Conservation (phyloP, 2,329 filamentous ascomycete species). For the Claviceps humidiphila region DNA sequence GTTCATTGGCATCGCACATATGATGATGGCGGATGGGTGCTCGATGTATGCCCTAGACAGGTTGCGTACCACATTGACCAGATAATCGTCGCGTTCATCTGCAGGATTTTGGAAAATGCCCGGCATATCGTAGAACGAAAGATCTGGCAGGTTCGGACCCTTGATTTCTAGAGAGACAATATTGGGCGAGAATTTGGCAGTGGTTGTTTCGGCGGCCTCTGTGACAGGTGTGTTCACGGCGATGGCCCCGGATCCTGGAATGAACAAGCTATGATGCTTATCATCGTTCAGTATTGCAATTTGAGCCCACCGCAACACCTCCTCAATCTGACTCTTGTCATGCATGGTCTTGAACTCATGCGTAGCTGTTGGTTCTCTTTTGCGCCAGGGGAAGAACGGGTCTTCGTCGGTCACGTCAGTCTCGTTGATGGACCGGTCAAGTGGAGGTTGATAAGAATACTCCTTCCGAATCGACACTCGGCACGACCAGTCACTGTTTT, state of each 20-base stretch:
- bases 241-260: constrained; percentile 35
- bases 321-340: constrained; percentile 49
- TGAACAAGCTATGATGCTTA: constrained; percentile 35
- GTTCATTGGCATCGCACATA: constrained; percentile 68
- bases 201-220: constrained; percentile 26
- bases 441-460: constrained; percentile 41
- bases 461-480: constrained; percentile 50
- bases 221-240: constrained; percentile 21
- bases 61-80: constrained; percentile 60
- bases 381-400: constrained; percentile 54
- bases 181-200: constrained; percentile 70
- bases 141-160: constrained; percentile 53
- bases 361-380: constrained; percentile 28
- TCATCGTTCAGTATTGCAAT: constrained; percentile 61
- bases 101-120: constrained; percentile 64
- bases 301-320: constrained; percentile 61
- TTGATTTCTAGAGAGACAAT: constrained; percentile 64
- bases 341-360: constrained; percentile 51
- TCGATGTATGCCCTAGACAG: constrained; percentile 58
- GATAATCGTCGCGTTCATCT: constrained; percentile 48
- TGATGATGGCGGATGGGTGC: constrained; percentile 57
- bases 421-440: constrained; percentile 25
- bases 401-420: constrained; percentile 34
- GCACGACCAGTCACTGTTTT: constrained; percentile 50
- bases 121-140: constrained; percentile 77